These are phyloP conservation scores for Macrocybe gigantea DNA, from an alignment of 768 basidiomycete genomes.

Conservation along the genomic window DNA sequence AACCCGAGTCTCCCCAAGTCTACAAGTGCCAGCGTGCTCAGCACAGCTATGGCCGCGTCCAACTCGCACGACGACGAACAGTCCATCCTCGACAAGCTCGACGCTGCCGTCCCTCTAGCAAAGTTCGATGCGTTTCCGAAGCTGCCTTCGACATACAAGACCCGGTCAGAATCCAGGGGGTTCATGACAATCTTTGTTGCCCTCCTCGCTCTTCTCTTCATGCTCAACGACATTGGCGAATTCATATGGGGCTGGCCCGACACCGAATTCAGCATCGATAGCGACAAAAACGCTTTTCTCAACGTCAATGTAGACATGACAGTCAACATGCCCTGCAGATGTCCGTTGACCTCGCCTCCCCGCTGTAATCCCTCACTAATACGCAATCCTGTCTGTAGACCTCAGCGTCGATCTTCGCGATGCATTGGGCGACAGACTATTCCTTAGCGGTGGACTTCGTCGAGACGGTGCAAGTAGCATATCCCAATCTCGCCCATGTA, in stretches of 20 bases:
- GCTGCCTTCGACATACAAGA: constrained; percentile 74
- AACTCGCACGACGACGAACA: constrained; percentile 18
- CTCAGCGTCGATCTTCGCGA: constrained; percentile 88
- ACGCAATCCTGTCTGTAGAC: constrained; percentile 34
- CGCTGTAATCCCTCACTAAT: not conserved
- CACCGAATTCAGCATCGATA: constrained; percentile 84
- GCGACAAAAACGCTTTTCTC: constrained; percentile 52
- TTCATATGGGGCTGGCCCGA: constrained; percentile 94
- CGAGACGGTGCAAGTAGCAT: constrained; percentile 70
- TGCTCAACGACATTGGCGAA: constrained; percentile 86
- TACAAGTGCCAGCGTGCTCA: not conserved
- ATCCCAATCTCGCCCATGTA: not conserved
- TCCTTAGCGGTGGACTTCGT: constrained; percentile 69
- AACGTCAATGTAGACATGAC: constrained; percentile 89
- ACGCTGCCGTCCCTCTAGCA: constrained; percentile 56
- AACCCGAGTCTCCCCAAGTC: too few relatives aligned
- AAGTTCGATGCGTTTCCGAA: constrained; percentile 88
- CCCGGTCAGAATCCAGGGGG: constrained; percentile 74
- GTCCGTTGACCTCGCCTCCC: constrained; percentile 42
- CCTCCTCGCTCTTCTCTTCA: constrained; percentile 61
- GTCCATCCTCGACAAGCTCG: constrained; percentile 56
- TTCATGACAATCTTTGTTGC: constrained; percentile 73
- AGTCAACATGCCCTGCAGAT: constrained; percentile 89
- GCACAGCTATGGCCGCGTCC: constrained; percentile 1
- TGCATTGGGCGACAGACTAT: constrained; percentile 88